phyloP scores from a whole-genome alignment of 352 stramenopile genomes.

The Phytophthora pisi region DNA sequence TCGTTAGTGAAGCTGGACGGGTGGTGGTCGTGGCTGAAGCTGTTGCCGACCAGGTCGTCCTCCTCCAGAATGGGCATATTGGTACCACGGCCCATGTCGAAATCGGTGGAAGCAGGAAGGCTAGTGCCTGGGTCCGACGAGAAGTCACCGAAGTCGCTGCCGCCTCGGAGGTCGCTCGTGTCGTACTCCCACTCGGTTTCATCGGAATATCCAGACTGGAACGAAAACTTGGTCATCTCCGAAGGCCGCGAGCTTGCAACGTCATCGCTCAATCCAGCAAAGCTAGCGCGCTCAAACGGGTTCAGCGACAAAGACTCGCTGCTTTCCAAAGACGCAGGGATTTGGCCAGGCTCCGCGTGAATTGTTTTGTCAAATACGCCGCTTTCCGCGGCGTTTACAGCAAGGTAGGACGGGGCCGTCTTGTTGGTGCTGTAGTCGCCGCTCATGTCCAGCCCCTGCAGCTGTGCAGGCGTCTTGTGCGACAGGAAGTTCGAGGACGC shows the following conservation, averaged over 20 bases:
- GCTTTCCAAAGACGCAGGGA: constrained; percentile 27
- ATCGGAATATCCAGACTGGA: constrained; percentile 77
- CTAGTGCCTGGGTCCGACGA: constrained; percentile 44
- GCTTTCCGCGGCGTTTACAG: constrained; percentile 33
- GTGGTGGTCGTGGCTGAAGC: constrained; percentile 24
- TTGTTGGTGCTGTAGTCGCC: constrained; percentile 48
- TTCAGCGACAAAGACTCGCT: constrained; percentile 78
- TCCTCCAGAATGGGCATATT: constrained; percentile 73
- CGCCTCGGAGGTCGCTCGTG: constrained; percentile 39
- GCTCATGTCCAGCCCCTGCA: constrained; percentile 37
- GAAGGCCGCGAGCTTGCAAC: constrained; percentile 54
- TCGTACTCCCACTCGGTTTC: constrained; percentile 79
- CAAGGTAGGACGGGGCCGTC: constrained; percentile 42
- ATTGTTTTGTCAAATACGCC: constrained; percentile 41
- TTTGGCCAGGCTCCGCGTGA: constrained; percentile 17
- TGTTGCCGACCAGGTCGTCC: constrained; percentile 42
- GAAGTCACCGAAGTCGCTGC: constrained; percentile 41
- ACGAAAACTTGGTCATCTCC: constrained; percentile 74
- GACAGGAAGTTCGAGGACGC: constrained; percentile 73
- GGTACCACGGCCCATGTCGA: constrained; percentile 45
- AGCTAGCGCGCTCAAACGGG: constrained; percentile 71
- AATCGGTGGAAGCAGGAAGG: constrained; percentile 48
- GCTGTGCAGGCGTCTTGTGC: constrained; percentile 57
- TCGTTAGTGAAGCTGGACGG: constrained; percentile 27
- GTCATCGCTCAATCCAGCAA: constrained; percentile 67